phyloP scores from a whole-genome alignment of 2,329 filamentous ascomycete genomes.

The Cytospora leucostoma region DNA sequence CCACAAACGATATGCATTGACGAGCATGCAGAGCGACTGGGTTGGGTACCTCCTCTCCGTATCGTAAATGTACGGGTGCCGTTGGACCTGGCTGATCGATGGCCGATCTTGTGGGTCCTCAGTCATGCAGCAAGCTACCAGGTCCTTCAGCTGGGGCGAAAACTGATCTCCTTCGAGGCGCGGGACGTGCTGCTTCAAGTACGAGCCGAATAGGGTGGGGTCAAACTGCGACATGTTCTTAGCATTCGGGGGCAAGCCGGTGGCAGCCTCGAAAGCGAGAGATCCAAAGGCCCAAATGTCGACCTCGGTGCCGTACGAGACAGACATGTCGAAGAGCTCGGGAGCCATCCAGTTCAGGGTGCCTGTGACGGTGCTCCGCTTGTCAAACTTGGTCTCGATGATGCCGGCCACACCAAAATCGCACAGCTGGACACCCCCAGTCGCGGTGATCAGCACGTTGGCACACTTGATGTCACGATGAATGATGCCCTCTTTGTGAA shows the following conservation, averaged over 20 bases:
- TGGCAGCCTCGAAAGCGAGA: conserved; percentile 79
- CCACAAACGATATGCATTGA: conserved; percentile 74
- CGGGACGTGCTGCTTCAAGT: conserved; percentile 63
- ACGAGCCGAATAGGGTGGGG: conserved; percentile 54
- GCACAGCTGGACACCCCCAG: conserved; percentile 76
- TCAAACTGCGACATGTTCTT: conserved; percentile 49
- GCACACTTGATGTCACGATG: conserved; percentile 75
- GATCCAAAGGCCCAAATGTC: conserved; percentile 88
- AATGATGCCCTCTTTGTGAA: conserved; percentile 68
- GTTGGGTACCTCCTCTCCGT: conserved; percentile 66
- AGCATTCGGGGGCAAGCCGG: conserved; percentile 72
- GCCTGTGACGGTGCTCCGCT: conserved; percentile 78
- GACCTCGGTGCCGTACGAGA: conserved; percentile 69
- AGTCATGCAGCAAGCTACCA: conserved; percentile 73
- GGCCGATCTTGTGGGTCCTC: conserved; percentile 69
- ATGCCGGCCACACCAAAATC: conserved; percentile 83
- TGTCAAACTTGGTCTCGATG: conserved; percentile 73
- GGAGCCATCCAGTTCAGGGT: conserved; percentile 88
- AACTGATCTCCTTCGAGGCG: conserved; percentile 72
- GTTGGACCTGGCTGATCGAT: conserved; percentile 66
- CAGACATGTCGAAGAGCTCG: conserved; percentile 67
- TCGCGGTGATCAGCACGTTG: conserved; percentile 78
- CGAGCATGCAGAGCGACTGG: conserved; percentile 62
- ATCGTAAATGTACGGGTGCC: conserved; percentile 67
- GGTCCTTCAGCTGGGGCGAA: conserved; percentile 66